These are phyloP conservation scores for Lasiodiplodia citricola DNA, from an alignment of 2,329 filamentous ascomycete species.

Conservation along the genomic window DNA sequence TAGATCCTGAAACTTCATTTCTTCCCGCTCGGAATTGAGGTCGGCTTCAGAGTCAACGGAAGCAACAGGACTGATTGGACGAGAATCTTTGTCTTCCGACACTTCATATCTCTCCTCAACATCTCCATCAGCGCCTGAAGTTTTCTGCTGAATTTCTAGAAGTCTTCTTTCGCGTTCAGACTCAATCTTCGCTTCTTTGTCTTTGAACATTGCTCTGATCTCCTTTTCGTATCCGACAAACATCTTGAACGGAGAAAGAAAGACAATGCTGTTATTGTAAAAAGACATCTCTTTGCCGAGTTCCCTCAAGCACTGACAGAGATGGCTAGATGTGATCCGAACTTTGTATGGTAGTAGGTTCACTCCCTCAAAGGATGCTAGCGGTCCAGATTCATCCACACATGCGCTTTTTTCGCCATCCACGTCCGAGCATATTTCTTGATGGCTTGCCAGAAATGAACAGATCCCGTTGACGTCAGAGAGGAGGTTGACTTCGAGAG, in stretches of 20 bases:
- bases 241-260: neutral
- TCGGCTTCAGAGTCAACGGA: accelerated
- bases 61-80: too few species aligned
- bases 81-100: too few species aligned
- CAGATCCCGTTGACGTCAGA: neutral
- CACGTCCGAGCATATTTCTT: too few species aligned
- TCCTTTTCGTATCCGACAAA: neutral
- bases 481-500: neutral
- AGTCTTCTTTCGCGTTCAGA: too few species aligned
- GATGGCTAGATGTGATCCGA: neutral
- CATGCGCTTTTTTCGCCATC: too few species aligned
- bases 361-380: too few species aligned
- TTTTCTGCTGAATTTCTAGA: too few species aligned
- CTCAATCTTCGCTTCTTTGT: neutral
- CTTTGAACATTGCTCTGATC: neutral
- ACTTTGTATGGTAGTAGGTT: neutral
- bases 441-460: neutral
- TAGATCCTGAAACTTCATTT: accelerated
- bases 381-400: too few species aligned
- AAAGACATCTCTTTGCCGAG: neutral
- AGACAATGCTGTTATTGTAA: neutral
- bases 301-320: neutral
- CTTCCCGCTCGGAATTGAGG: neutral
- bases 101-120: too few species aligned
- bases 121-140: neutral